Conservation (phyloP, 2,329 filamentous ascomycete genomes). For the Claviceps sp. region DNA sequence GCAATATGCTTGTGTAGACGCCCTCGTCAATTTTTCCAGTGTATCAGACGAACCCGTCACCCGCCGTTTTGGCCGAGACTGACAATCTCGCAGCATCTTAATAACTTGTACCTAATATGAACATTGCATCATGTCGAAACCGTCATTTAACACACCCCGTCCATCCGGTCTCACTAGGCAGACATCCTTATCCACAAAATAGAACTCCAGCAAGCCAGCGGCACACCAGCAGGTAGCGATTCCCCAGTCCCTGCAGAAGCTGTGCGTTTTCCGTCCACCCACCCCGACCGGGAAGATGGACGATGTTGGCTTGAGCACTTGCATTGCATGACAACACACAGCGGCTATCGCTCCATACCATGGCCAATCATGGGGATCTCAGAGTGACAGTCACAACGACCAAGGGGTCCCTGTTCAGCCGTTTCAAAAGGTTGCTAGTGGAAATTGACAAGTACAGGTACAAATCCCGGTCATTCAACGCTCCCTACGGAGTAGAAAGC, state of each 20-base stretch:
- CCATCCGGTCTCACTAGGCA: background rate
- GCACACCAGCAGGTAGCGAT: background rate
- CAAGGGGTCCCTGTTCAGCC: conserved; percentile 16
- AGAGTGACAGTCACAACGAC: conserved; percentile 6
- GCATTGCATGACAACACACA: conserved; percentile 23
- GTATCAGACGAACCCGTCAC: background rate
- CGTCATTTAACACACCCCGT: background rate
- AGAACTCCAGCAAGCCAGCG: background rate
- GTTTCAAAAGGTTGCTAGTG: conserved; percentile 15
- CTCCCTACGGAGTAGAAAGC: background rate
- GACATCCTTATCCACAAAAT: background rate
- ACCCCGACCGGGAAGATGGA: conserved; percentile 6
- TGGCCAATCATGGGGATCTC: conserved; percentile 17
- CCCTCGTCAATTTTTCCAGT: background rate
- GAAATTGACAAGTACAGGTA: conserved; percentile 4
- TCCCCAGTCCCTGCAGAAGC: conserved; percentile 16
- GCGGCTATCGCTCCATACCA: conserved; percentile 25
- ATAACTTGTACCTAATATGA: background rate
- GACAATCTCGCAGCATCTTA: background rate
- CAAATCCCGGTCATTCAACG: conserved; percentile 1
- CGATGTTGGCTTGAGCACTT: conserved; percentile 22
- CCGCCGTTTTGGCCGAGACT: background rate
- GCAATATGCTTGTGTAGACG: background rate
- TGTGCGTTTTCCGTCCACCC: background rate
- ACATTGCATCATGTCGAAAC: background rate